Percentiles rank a stretch among this genome's conserved stretches.
These are phyloP conservation scores for Afroboletus lepidellus DNA, from an alignment of 1,284 basidiomycete species.

Conservation along the genomic window DNA sequence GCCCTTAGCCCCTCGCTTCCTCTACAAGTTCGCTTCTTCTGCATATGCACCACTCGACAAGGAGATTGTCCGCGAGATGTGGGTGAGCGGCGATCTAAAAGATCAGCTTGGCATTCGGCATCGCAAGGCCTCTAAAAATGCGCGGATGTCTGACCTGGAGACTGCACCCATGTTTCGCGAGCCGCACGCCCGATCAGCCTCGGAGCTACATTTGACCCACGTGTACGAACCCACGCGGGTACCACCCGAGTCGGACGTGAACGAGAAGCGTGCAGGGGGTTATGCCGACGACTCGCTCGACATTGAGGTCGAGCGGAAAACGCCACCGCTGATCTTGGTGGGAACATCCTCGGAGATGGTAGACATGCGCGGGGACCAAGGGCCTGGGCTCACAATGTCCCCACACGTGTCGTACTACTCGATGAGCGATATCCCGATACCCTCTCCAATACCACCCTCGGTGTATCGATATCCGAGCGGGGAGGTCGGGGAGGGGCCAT, in stretches of 20 bases:
- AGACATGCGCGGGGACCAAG: not conserved
- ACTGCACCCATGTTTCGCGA: slow-evolving; percentile 67
- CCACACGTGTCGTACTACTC: slow-evolving; percentile 64
- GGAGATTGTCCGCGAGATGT: slow-evolving; percentile 87
- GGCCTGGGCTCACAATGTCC: not conserved
- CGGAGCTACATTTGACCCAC: slow-evolving; percentile 46
- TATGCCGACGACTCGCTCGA: not conserved
- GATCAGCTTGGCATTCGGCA: slow-evolving; percentile 74
- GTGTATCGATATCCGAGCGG: slow-evolving; percentile 47
- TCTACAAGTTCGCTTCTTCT: slow-evolving; percentile 67
- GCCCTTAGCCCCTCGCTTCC: slow-evolving; percentile 64
- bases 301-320: not conserved
- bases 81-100: slow-evolving; percentile 84
- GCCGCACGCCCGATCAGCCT: slow-evolving; percentile 60
- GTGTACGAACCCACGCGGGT: slow-evolving; percentile 45
- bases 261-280: slow-evolving; percentile 14
- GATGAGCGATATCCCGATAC: slow-evolving; percentile 58
- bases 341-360: slow-evolving; percentile 8
- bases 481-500: slow-evolving; percentile 31
- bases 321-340: slow-evolving; percentile 15
- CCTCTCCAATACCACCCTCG: slow-evolving; percentile 58
- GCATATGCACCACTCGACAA: slow-evolving; percentile 75
- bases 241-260: slow-evolving; percentile 26
- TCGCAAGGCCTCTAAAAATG: slow-evolving; percentile 47
- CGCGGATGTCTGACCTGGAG: slow-evolving; percentile 45